These are phyloP conservation scores for Saksenaea oblongispora DNA, from an alignment of 371 early-diverging fungal species.

Conservation along the genomic window DNA sequence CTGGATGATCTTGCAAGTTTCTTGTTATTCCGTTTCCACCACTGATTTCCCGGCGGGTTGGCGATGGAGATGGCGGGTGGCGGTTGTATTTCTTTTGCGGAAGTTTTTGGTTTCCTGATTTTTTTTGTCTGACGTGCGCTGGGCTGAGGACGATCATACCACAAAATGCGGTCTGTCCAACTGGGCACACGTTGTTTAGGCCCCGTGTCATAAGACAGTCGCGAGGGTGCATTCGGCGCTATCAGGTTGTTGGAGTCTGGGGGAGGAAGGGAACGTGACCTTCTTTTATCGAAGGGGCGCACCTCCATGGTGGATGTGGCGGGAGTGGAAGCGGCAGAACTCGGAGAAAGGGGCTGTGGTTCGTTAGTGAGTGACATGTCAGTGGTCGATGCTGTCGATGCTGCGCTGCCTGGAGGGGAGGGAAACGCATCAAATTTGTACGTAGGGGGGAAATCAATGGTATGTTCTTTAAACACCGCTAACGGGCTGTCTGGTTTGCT, in stretches of 20 bases:
- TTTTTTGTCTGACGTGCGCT: not conserved
- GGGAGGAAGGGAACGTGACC: not conserved
- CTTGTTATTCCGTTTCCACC: conserved; percentile 14
- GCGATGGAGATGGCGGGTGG: not conserved
- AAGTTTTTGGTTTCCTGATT: not conserved
- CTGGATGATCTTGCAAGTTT: not conserved
- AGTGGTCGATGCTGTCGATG: conserved; percentile 5
- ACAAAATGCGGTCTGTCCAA: conserved; percentile 91
- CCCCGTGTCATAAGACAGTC: conserved; percentile 67
- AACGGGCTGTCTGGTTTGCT: conserved; percentile 49
- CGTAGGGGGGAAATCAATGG: conserved; percentile 84
- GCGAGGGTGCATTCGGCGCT: conserved; percentile 6
- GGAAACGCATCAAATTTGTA: conserved; percentile 76
- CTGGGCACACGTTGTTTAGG: conserved; percentile 85
- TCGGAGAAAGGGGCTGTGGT: conserved; percentile 1
- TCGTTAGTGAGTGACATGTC: not conserved
- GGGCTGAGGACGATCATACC: conserved; percentile 39
- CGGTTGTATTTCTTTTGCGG: not conserved
- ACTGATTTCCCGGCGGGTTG: not conserved
- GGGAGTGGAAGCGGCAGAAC: conserved; percentile 1
- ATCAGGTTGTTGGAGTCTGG: not conserved
- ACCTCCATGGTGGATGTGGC: conserved; percentile 1
- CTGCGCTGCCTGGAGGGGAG: not conserved
- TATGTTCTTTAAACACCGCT: conserved; percentile 70
- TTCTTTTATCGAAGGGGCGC: not conserved